Evolutionary conservation across 805 yeast species (phyloP), one percentile per base, ranked within the genome.

Genomic region (Candida ascalaphidarum): DNA sequence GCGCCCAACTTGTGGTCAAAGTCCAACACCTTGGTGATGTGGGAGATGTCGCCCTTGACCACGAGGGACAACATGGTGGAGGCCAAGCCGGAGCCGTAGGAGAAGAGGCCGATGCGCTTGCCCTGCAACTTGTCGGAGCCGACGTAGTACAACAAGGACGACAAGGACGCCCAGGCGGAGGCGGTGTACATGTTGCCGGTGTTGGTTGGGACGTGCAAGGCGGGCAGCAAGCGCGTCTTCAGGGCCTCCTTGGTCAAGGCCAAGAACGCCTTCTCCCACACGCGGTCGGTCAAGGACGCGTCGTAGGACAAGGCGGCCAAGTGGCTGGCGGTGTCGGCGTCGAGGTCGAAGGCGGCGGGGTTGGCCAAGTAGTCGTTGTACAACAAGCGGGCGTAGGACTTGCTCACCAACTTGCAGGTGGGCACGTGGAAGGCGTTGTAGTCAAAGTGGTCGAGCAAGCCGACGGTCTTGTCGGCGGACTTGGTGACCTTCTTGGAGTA

Each of bases 171-270:
- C 72, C 82, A 92, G 26, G 85, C 77, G 20, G 96, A 83, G 39
- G 88, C 97, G 25, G 97, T 84, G 73, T 92, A 92, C 83, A 88
- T 81, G 72, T 92, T 92, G 63, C 99, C 99, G 38, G 94, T 85
- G 63, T 89, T 89, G 39, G 97, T 89, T 51, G 97, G 89, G 25
- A 86, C 85, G 44, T 63, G 68, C 56, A 92, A 67, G 12, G 95
- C 77, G 20, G 95, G 92, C 28, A 66, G 65, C 33, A 92, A 85
- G 57, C 84, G 74, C 48, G 67, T 71, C 39, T 73, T 71, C 37
- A 75, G 65, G 38, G 65, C 60, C 35, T 71, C 77, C 68, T 86
- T 84, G 34, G 94, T 74, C 39, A 80, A 63, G 17, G 74, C 74
- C 43, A 88, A 71, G 59, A 89, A 88, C 12, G 79, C 67, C 69